Base-by-base conservation (phyloP, 1,139 yeast species). In the Geotrichum carabidarum region DNA sequence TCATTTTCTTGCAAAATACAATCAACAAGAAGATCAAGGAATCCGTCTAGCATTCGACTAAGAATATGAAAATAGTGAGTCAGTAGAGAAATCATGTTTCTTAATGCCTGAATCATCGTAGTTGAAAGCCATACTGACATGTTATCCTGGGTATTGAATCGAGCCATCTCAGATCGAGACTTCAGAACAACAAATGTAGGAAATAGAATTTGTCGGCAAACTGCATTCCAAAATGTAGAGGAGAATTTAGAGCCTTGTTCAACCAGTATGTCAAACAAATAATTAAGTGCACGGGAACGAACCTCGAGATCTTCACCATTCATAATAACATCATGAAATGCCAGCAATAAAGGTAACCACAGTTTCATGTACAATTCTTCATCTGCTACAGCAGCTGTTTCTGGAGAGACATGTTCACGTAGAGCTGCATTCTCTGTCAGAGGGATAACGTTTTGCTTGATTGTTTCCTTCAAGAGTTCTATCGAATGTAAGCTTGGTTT, bases 1-100 rank as follows among this genome's bases (percentile, higher is more conserved):
- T 93, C 99, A 68, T 93, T 93, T 64, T 91, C 97, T 70, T 93
- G 99, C 65, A 96, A 89, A 52, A 93, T 88, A 71, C 99, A 94
- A 8, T 93, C 84, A 2, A 83, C 83, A 54, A 94, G 72, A 56
- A 94, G 76, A 42, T 82, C 83, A 70, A 94, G 75, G 67, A 86
- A 89, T 1, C 89, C 94, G 58, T 81, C 86, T 54, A 93, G 75
- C 80, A 86, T 81, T 44, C 80, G 76, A 61, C 83, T 83, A 65
- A 93, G 78, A 1, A 83, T 79, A 37, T 78, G 84, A 68, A 89
- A 93, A 70, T 86, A 91, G 60, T 84, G 86, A 0, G 91, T 80
- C 65, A 91, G 85, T 57, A 94, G 74, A 0, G 87, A 83, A 62
- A 93, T 83, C 85, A 91, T 81, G 65, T 89, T 88, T 68, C 95